Evolutionary conservation across 768 basidiomycete genomes (phyloP), one percentile per base, ranked within the genome.

Genomic region (Mrakia gelida): DNA sequence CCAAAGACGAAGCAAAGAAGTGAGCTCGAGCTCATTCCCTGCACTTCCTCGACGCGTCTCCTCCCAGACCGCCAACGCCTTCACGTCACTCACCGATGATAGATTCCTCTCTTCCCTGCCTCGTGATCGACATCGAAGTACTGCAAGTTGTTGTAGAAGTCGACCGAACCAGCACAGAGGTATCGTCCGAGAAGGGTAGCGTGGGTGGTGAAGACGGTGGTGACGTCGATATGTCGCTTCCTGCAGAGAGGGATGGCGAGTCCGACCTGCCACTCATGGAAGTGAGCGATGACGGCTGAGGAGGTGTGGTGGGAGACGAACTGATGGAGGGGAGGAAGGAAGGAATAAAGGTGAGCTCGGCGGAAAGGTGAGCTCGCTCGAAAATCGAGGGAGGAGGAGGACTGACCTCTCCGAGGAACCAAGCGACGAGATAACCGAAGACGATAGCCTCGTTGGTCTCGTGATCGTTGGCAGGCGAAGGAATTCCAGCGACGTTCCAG

Each of bases 41-140:
- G 8, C 34, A n/a, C 18, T 2, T 30, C 32, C 15, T n/a, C 34
- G 30, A 32, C 34, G 32, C 30, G 63, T 32, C 34, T 21, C 32
- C n/a, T 32, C 63, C 8, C 38, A 3, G 38, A 8, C 38, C 38
- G 4, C 8, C 38, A 38, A 11, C 63, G 2, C 30, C 34, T 65
- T 21, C 11, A 0, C 18, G 21, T 38, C 62, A 79, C 83, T 76
- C 30, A 85, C 82, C 91, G 85, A 84, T 99, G 97, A 85, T 99
- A 99, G 84, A 99, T 99, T 23, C 97, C 97, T 79, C 97, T 90
- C 86, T 98, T 98, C 61, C 97, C 97, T 0, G 97, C 97, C 85
- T 99, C 97, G 83, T 98, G 96, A 82, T 99, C 97, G 79, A 98
- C 97, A 81, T 99, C 97, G 84, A 99, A 99, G 87, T 98, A 98